Base-by-base conservation (phyloP, 495 filamentous ascomycete species). In the Thermothielavioides terrestris region DNA sequence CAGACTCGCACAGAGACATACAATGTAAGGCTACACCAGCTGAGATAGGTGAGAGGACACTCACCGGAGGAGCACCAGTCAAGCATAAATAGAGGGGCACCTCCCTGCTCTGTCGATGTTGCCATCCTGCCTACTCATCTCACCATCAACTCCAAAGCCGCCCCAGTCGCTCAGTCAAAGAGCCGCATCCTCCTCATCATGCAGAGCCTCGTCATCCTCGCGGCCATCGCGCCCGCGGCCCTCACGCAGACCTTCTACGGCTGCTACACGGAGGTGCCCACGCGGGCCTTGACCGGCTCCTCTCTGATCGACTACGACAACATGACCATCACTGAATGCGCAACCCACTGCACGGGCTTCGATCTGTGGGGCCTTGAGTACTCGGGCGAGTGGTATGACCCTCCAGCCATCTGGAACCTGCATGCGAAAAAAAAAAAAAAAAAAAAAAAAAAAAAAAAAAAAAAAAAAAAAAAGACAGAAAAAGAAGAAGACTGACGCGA, bases 291-390 rank as follows among this genome's bases (percentile, higher is more conserved):
- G 6, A 45, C 56, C 8, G 50, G 51, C 14, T 14, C 39, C 8
- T 27, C 15, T 1, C 2, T 11, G 4, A 15, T 34, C 15, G 35
- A 53, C 18, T 50, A 46, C 18, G 28, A n/a, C 3, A 30, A 9
- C 41, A 62, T 60, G 57, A 62, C 57, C 1, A 10, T 53, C 12
- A 38, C 36, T 14, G 2, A 15, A 6, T 62, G 60, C 42, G 45
- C 47, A 6, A 49, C 55, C 9, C 55, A 49, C 25, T 75, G 72
- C 52, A 36, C 37, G 3, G 45, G 37, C n/a, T 62, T 38, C 15
- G 1, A 30, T 11, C 22, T 49, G 28, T 60, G 40, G 28, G 60
- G 60, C 4, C 25, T 57, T 14, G 79, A 88, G 60, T 83, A 82
- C 52, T 75, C 72, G 41, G 53, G 47, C 41, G 53, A 58, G 36